Conservation (phyloP, 139 green algal species). For the Closterium sp. region DNA sequence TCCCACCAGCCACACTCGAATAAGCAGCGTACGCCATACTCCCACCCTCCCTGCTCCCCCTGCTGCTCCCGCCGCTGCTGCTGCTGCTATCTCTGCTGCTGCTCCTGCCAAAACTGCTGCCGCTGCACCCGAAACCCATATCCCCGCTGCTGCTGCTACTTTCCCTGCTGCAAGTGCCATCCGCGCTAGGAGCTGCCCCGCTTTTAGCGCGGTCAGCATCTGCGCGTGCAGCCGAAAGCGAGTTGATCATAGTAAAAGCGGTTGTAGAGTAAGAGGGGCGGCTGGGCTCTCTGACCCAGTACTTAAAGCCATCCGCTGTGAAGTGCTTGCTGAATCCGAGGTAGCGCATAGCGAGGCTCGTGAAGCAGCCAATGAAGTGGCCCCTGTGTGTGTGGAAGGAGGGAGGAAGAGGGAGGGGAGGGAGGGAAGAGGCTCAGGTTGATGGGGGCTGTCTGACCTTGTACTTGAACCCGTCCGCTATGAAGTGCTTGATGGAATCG, state of each 20-base stretch:
- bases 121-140: background rate
- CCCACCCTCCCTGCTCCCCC: background rate
- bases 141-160: background rate
- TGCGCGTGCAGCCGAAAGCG: background rate
- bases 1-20: background rate
- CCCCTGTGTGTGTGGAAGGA: background rate
- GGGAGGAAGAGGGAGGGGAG: no score
- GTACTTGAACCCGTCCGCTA: no score
- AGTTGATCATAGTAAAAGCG: background rate
- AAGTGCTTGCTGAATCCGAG: conserved; percentile 12
- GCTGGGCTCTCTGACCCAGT: background rate
- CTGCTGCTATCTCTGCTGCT: background rate
- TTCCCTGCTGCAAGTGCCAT: background rate
- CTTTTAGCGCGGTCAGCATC: background rate
- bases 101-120: background rate
- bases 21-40: background rate
- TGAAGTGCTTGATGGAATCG: background rate
- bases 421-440: no score
- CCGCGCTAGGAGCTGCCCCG: no score
- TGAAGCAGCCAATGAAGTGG: background rate
- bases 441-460: no score
- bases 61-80: background rate
- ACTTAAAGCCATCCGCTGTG: background rate
- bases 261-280: background rate
- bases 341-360: background rate